phyloP scores from a whole-genome alignment of 2,329 filamentous ascomycete species.

The Stachybotrys chlorohalonatus region DNA sequence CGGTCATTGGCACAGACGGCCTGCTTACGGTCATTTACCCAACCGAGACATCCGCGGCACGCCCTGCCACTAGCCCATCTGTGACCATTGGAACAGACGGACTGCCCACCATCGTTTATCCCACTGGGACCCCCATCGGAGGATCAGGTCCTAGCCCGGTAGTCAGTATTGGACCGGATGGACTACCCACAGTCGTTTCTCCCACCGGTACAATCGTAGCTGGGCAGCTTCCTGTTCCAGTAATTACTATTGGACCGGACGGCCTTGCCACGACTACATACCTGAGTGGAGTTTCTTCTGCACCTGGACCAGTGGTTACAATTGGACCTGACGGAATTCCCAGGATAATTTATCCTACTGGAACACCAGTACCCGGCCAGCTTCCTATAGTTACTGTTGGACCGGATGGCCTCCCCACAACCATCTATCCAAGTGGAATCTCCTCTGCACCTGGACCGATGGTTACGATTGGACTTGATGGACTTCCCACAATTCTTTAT shows the following conservation, averaged over 20 bases:
- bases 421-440: not conserved
- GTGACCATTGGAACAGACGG: constrained; percentile 2
- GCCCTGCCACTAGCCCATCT: not conserved
- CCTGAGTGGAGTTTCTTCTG: too few species aligned
- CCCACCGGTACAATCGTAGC: not conserved
- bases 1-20: constrained; percentile 9
- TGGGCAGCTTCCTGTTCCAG: not conserved
- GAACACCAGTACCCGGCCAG: not conserved
- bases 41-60: not conserved
- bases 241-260: not conserved
- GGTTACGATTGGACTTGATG: not conserved
- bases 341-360: not conserved
- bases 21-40: not conserved
- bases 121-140: not conserved
- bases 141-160: not conserved
- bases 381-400: not conserved
- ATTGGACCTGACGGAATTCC: not conserved
- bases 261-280: too few species aligned
- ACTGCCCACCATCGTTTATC: constrained; percentile 4
- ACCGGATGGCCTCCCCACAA: not conserved
- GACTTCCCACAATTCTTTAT: not conserved
- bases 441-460: not conserved
- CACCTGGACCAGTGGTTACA: not conserved
- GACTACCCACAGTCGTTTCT: constrained; percentile 15
- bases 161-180: constrained; percentile 10